Conservation (phyloP, 805 yeast genomes). For the Candida boleticola region DNA sequence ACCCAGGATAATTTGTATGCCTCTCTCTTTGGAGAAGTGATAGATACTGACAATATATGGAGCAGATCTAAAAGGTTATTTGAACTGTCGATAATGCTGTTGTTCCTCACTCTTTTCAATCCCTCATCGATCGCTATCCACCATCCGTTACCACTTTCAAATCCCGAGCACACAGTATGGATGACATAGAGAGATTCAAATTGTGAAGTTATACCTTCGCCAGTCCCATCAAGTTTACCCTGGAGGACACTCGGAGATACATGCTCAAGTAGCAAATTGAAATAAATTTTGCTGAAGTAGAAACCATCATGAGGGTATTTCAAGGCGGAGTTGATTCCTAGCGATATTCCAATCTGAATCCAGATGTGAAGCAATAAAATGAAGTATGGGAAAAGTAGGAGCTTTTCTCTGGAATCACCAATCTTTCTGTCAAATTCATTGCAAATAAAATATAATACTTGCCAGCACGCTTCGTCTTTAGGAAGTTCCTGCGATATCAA, state of each 20-base stretch:
- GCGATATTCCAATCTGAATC: not conserved
- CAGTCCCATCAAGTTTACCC: conserved; percentile 7
- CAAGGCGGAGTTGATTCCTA: not conserved
- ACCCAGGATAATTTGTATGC: not conserved
- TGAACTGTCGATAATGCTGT: conserved; percentile 4
- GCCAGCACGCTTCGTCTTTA: conserved; percentile 13
- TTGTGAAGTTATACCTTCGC: conserved; percentile 4
- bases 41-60: conserved; percentile 13
- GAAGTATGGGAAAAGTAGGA: conserved; percentile 17
- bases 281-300: not conserved
- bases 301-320: not conserved
- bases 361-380: conserved; percentile 10
- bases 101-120: conserved; percentile 10
- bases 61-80: conserved; percentile 16
- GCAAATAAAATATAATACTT: conserved; percentile 12
- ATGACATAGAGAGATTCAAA: conserved; percentile 22
- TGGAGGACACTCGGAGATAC: not conserved
- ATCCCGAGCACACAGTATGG: conserved; percentile 12
- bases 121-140: conserved; percentile 26
- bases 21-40: conserved; percentile 9
- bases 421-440: conserved; percentile 7
- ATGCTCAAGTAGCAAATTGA: conserved; percentile 4
- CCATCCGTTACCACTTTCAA: conserved; percentile 14
- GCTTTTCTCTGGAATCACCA: conserved; percentile 4
- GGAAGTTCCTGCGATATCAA: conserved; percentile 30